Conservation (phyloP, 495 filamentous ascomycete genomes). For the Hypoxylon trugodes region DNA sequence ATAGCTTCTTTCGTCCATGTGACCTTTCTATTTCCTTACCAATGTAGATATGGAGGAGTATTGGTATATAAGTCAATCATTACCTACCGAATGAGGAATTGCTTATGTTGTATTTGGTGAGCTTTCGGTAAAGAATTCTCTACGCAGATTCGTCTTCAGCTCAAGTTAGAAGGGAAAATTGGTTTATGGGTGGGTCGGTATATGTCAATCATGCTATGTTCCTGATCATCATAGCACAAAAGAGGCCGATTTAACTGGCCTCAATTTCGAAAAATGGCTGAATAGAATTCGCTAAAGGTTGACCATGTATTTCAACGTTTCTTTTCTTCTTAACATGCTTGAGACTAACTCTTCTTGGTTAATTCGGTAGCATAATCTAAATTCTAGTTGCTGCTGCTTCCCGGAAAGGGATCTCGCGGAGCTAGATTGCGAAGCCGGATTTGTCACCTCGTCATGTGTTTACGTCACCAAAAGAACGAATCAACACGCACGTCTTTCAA, state of each 20-base stretch:
- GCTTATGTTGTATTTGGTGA: background rate
- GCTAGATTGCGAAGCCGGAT: background rate
- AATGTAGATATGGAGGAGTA: background rate
- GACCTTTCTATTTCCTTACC: constrained; percentile 5
- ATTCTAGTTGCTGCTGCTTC: constrained; percentile 7
- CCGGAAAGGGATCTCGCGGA: constrained; percentile 12
- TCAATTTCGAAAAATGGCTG: too few relatives aligned
- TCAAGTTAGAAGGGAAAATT: background rate
- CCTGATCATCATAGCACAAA: too few relatives aligned
- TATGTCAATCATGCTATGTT: too few relatives aligned
- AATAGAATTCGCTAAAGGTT: too few relatives aligned
- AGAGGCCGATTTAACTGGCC: too few relatives aligned
- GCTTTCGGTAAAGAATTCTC: background rate
- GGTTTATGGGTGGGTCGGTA: too few relatives aligned
- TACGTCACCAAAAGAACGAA: background rate
- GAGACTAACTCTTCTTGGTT: background rate
- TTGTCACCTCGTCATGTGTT: background rate
- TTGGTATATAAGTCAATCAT: too few relatives aligned
- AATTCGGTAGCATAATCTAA: background rate
- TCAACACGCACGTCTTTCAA: background rate
- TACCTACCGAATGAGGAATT: constrained; percentile 4
- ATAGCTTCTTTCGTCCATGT: constrained; percentile 24
- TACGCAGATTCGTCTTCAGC: background rate
- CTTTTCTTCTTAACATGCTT: background rate
- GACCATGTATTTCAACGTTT: too few relatives aligned